Evolutionary conservation across 805 yeast genomes (phyloP).

Genomic region (Ogataea zsoltii): DNA sequence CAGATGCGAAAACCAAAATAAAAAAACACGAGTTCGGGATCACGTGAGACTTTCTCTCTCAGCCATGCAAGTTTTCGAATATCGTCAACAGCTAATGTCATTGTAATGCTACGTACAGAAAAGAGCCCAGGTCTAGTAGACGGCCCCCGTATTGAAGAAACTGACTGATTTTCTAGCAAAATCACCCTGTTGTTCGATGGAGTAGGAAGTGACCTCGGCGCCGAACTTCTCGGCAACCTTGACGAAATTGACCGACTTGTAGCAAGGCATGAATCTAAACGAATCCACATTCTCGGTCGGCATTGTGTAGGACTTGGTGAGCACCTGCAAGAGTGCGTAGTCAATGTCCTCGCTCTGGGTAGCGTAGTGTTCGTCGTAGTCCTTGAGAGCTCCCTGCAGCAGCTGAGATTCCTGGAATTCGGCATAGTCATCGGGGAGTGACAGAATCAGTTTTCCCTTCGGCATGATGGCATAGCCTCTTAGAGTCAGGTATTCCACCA

Average conservation of each 20-base stretch:
- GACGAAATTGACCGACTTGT: slow-evolving; percentile 1
- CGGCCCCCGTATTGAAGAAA: slow-evolving; percentile 2
- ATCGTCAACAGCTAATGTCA: too few species aligned
- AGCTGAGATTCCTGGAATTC: slow-evolving; percentile 3
- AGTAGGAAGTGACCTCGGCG: neutral
- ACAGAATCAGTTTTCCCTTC: neutral
- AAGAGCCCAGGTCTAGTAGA: neutral
- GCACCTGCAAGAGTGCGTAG: neutral
- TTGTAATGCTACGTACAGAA: neutral
- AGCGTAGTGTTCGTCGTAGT: neutral
- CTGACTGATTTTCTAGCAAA: neutral
- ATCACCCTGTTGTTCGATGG: neutral
- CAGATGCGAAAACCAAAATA: too few species aligned
- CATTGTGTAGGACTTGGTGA: neutral
- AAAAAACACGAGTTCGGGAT: too few species aligned
- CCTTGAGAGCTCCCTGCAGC: neutral
- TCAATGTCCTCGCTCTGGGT: neutral
- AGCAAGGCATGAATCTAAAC: neutral
- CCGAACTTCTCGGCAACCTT: slow-evolving; percentile 1
- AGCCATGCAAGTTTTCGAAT: too few species aligned
- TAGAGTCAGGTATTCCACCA: slow-evolving; percentile 1
- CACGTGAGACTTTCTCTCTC: too few species aligned
- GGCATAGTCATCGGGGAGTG: slow-evolving; percentile 1
- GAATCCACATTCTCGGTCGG: neutral
- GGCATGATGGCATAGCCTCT: slow-evolving; percentile 6